Percentiles rank a stretch among this genome's conserved stretches.
phyloP scores from a whole-genome alignment of 2,329 filamentous ascomycete species.

The Paecilomyces variotii region DNA sequence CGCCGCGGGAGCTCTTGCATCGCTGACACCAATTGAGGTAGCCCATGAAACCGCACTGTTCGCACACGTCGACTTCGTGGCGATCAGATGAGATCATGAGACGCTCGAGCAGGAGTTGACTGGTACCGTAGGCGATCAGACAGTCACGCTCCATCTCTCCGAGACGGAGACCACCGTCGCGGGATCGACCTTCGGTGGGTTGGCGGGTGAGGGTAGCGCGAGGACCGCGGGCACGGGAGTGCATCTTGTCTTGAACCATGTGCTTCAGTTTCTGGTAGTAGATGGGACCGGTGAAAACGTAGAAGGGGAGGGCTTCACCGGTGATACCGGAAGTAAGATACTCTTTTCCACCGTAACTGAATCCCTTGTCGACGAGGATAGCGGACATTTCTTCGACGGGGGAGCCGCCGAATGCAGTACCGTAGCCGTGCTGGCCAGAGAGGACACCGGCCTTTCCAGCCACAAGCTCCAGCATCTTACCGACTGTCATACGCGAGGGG shows the following conservation, averaged over 20 bases:
- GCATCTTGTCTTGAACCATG: conserved; percentile 99
- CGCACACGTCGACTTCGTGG: conserved; percentile 87
- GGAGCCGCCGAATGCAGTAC: conserved; percentile 75
- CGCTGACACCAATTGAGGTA: conserved; percentile 93
- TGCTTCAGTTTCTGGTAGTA: conserved; percentile 99
- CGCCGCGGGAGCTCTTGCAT: conserved; percentile 74
- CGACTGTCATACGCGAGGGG: conserved; percentile 98
- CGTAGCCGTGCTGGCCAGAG: conserved; percentile 78
- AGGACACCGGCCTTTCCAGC: conserved; percentile 90
- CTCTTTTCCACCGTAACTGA: conserved; percentile 95
- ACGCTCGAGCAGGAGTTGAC: conserved; percentile 82
- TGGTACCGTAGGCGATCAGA: conserved; percentile 91
- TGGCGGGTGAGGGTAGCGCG: conserved; percentile 88
- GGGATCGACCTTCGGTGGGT: conserved; percentile 88
- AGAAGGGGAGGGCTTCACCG: conserved; percentile 85
- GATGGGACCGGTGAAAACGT: conserved; percentile 97
- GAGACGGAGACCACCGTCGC: conserved; percentile 83
- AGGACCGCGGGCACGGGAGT: conserved; percentile 83
- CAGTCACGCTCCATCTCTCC: conserved; percentile 99
- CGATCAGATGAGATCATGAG: conserved; percentile 92
- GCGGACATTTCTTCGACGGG: conserved; percentile 84
- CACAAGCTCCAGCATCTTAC: conserved; percentile 91
- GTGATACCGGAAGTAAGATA: conserved; percentile 94
- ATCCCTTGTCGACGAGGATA: conserved; percentile 77
- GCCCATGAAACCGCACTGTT: conserved; percentile 88